Evolutionary conservation across 805 yeast genomes (phyloP), one percentile per base, ranked within the genome.

Genomic region (Lipomyces oligophaga): DNA sequence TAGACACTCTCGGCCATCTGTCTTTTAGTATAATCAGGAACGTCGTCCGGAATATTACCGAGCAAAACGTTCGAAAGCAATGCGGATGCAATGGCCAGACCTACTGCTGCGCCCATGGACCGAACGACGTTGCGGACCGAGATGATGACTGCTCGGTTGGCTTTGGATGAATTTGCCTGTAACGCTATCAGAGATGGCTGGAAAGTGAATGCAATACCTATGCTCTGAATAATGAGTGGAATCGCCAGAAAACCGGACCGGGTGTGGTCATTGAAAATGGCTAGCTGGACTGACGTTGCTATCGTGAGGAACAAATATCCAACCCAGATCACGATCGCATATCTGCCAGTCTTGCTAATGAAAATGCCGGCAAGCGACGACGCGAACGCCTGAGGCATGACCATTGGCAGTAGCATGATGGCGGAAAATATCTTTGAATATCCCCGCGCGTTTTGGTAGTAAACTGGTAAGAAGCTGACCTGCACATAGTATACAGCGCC

Each of bases 81-180:
- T 6, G 61, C 45, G 2, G 53, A 45, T 15, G 58, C 46, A 7
- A 75, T 62, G 0, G 83, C 81, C 30, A 78, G 65, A 0, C 84
- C 83, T 22, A 77, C 64, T 1, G 83, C 72, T n/a, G 81, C 81
- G 13, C 84, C 85, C 46, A 80, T 71, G 2, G 80, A 74, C 44
- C 84, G 65, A 38, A 76, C 55, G 20, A 77, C 77, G 55, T 78
- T 78, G 59, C 84, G 67, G 1, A 80, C 68, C 2, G 80, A 70
- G 7, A 78, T 77, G 11, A 77, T 77, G 10, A 79, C 79, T 0
- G 83, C 80, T 37, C 85, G 61, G 51, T 79, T 83, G 3, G 72
- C 66, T 41, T 72, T 69, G 31, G 54, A 63, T 13, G 78, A 66
- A 49, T 76, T 78, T 0, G 80, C 79, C 58, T 72, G 81, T 30